phyloP scores from a whole-genome alignment of 305 asterid genomes.

The Solanum aculeatissimum region DNA sequence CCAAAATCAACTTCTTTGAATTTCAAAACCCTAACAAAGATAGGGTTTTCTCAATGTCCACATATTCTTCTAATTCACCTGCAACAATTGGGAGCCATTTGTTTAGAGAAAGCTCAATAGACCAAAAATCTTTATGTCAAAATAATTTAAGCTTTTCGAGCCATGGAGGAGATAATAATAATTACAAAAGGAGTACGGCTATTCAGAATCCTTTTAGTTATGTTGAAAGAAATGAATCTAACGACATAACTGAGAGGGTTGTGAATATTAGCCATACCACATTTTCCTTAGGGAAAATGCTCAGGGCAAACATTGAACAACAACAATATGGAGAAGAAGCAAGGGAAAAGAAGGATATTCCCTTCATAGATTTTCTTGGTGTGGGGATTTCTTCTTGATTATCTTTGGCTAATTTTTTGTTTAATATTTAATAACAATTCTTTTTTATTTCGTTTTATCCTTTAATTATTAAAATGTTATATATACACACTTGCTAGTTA shows the following conservation, averaged over 20 bases:
- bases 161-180: constrained; percentile 3
- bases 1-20: constrained; percentile 39
- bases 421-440: not conserved
- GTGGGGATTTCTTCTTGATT: constrained; percentile 64
- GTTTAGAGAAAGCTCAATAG: constrained; percentile 1
- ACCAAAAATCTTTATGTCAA: not conserved
- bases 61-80: constrained; percentile 18
- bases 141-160: constrained; percentile 19
- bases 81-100: constrained; percentile 14
- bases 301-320: constrained; percentile 10
- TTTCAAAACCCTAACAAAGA: constrained; percentile 25
- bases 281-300: constrained; percentile 3
- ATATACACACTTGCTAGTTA: not conserved
- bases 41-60: constrained; percentile 32
- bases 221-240: constrained; percentile 1
- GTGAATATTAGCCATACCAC: not conserved
- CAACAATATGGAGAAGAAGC: constrained; percentile 22
- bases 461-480: not conserved
- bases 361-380: constrained; percentile 93
- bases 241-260: constrained; percentile 4
- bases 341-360: constrained; percentile 34
- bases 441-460: not conserved
- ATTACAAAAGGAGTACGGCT: not conserved
- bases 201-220: constrained; percentile 11
- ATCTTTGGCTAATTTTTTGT: not conserved